phyloP scores from a whole-genome alignment of 2,329 filamentous ascomycete species.

The Trichoderma sp. region DNA sequence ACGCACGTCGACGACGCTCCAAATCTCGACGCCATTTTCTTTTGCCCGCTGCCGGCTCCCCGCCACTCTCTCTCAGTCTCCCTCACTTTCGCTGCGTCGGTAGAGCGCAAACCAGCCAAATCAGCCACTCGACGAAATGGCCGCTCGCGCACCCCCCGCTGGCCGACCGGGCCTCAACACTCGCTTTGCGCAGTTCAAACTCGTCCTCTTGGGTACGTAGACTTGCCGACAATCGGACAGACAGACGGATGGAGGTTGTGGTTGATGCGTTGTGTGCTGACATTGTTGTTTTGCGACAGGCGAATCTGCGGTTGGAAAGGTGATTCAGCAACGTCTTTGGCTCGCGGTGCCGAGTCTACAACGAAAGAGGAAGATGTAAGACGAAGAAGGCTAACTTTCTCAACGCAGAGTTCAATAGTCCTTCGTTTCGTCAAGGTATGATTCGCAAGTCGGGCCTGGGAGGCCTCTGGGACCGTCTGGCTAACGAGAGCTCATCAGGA shows the following conservation, averaged over 20 bases:
- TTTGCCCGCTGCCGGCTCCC: neutral
- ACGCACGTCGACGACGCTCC: neutral
- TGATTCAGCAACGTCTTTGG: conserved; percentile 43
- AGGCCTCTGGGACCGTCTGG: conserved; percentile 28
- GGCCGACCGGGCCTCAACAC: conserved; percentile 68
- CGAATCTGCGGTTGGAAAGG: conserved; percentile 99
- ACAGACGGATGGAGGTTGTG: conserved; percentile 30
- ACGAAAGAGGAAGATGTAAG: neutral
- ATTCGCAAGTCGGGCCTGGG: conserved; percentile 31
- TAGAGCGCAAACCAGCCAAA: conserved; percentile 32
- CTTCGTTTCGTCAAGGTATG: conserved; percentile 94
- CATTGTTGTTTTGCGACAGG: conserved; percentile 56
- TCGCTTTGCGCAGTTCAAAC: conserved; percentile 98
- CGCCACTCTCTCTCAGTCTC: neutral
- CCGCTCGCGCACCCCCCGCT: conserved; percentile 71
- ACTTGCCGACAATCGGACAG: neutral
- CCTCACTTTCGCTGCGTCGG: neutral
- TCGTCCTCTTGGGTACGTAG: conserved; percentile 85
- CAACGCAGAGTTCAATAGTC: conserved; percentile 84
- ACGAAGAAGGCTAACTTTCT: conserved; percentile 10
- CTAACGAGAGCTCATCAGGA: conserved; percentile 59
- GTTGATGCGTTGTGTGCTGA: conserved; percentile 25
- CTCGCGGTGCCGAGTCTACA: neutral
- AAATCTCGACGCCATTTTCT: neutral
- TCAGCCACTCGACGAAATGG: conserved; percentile 62